Evolutionary conservation across 345 rosid species (phyloP), one percentile per base, ranked within the genome.

Genomic region (Xanthoceras sorbifolium): DNA sequence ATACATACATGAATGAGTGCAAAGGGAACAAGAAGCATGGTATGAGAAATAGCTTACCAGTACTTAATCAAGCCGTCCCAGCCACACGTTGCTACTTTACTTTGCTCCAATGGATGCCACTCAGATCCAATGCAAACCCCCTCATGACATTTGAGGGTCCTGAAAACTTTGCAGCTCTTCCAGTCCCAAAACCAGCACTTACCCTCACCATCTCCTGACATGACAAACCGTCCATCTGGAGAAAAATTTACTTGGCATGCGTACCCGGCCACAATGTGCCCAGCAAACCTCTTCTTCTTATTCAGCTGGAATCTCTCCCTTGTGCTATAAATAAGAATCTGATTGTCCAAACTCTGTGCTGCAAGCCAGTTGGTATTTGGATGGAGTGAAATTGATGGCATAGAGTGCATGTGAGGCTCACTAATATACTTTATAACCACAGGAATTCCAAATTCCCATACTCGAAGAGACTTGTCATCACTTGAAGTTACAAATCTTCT

Each of bases 151-250:
- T 86, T 95, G 40, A 95, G 89, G 42, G 96, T 95, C 81, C 93
- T 90, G 73, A 95, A 93, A 5, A 95, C 97, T 84, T 88, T 93
- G 86, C 98, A 91, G 65, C 97, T 92, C 92, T 95, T 95, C 99
- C 99, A 96, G 78, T 93, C 98, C 98, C 98, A 96, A 83, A 96
- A 96, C 99, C 99, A 96, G 86, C 98, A 93, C 83, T 85, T 92
- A 71, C 98, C 99, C 77, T 96, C 99, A 55, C 98, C 99, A 87
- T 96, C 99, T 82, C 99, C 99, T 1, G 99, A 96, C 97, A 96
- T 90, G 8, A 96, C 98, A 90, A 96, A 96, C 76, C 99, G 85
- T 9, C 99, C 98, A 85, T 96, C 99, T 1, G 98, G 99, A 6
- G 98, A 96, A 87, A 93, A 96, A 81, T 96, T 96, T 28, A 96